Evolutionary conservation across 2,329 filamentous ascomycete species (phyloP), one percentile per base, ranked within the genome.

Genomic region (Nemania sp.): DNA sequence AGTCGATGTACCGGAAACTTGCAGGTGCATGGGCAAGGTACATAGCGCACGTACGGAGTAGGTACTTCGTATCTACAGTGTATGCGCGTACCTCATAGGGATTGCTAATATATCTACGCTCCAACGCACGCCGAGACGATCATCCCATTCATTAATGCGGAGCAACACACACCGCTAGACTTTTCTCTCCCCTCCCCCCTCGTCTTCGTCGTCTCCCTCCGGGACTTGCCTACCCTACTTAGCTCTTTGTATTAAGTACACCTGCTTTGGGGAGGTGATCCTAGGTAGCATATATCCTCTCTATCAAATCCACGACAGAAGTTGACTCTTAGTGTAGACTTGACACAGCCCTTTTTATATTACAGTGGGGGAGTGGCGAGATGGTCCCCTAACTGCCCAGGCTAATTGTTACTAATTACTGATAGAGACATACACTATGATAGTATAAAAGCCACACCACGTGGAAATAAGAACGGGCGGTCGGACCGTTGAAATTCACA

Each of bases 121-220:
- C 18, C 47, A 57, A 54, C 45, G 37, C 25, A 45, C 18, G 32
- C 47, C 39, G 40, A 59, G 50, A 45, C 42, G 46, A 62, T 59
- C 55, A 53, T 49, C 47, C 25, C 37, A 57, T 57, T 45, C 42
- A 53, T 61, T 34, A 47, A 52, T 62, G 55, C 59, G 59, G 55
- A 59, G 59, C 35, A 57, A 39, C 53, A 49, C 53, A 56, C 60
- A 63, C 60, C 60, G 60, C 60, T 29, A 57, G 47, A 54, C 21
- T 15, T 50, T 35, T 15, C 13, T 42, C 29, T 43, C 17, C 37
- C 21, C 45, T 11, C 5, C 15, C 45, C 15, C 5, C 15, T 29
- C 55, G 29, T 42, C 25, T 32, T 50, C 15, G 13, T 42, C 46
- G 29, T 12, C 43, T 46, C 9, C 13, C 9, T 46, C 21, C 45